Evolutionary conservation across 2,329 filamentous ascomycete species (phyloP).

Genomic region (Chalaropsis ovoidea): DNA sequence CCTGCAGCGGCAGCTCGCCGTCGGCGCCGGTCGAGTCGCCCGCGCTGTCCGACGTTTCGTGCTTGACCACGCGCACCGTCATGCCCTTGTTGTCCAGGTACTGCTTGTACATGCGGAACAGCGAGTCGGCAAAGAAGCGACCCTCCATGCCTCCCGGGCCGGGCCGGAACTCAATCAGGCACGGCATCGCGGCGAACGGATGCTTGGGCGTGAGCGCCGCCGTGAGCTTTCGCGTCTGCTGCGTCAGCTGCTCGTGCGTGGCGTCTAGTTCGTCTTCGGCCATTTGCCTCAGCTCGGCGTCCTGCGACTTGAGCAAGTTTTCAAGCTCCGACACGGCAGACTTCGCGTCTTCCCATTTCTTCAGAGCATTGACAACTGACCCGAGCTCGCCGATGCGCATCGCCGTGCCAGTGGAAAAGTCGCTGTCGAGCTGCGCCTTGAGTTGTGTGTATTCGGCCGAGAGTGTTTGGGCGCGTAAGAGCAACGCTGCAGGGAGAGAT

Average conservation of each 20-base stretch:
- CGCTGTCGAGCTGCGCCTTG: conserved; percentile 40
- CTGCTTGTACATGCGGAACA: conserved; percentile 80
- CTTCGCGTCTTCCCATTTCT: conserved; percentile 48
- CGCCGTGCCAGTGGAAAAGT: conserved; percentile 48
- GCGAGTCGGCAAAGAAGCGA: conserved; percentile 74
- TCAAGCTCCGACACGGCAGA: conserved; percentile 46
- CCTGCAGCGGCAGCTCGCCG: conserved; percentile 61
- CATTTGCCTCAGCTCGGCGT: conserved; percentile 61
- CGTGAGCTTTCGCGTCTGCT: conserved; percentile 58
- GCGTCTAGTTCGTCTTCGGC: conserved; percentile 70
- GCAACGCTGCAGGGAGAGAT: conserved; percentile 44
- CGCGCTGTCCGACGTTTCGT: conserved; percentile 59
- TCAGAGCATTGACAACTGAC: conserved; percentile 47
- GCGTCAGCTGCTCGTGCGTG: conserved; percentile 51
- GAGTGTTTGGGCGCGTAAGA: conserved; percentile 50
- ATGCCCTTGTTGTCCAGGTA: conserved; percentile 64
- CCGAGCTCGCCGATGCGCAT: conserved; percentile 53
- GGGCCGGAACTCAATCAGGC: conserved; percentile 81
- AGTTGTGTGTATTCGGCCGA: conserved; percentile 49
- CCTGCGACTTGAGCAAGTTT: conserved; percentile 39
- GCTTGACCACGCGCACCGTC: conserved; percentile 61
- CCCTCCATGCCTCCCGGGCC: conserved; percentile 89
- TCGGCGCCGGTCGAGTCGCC: conserved; percentile 43
- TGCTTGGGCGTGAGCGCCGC: conserved; percentile 74
- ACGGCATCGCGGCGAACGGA: conserved; percentile 81